Conservation (phyloP, 2,329 filamentous ascomycete species). For the Anthostomella pinea region DNA sequence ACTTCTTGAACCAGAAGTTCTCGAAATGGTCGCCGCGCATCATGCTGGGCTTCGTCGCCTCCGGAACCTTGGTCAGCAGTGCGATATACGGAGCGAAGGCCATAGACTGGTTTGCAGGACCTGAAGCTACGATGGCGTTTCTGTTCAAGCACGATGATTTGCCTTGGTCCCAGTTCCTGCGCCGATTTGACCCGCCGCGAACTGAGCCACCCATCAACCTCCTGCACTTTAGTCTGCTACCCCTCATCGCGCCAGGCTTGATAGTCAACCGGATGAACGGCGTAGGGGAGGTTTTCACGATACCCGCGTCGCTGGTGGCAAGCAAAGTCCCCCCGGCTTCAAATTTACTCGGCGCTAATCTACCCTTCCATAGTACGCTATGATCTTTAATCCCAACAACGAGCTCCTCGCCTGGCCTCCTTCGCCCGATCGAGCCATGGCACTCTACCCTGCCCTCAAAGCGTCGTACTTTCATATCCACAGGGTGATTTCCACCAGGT, state of each 20-base stretch:
- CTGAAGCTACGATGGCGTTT: conserved; percentile 41
- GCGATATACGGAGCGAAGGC: conserved; percentile 53
- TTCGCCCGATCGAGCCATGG: conserved; percentile 49
- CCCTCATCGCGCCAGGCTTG: conserved; percentile 65
- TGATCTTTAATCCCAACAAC: conserved; percentile 43
- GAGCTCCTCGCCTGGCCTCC: conserved; percentile 52
- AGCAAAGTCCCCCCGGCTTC: conserved; percentile 4
- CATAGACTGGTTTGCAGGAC: conserved; percentile 51
- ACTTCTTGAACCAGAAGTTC: conserved; percentile 54
- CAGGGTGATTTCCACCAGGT: conserved; percentile 42
- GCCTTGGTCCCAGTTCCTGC: conserved; percentile 9
- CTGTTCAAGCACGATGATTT: conserved; percentile 27
- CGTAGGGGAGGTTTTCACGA: conserved; percentile 50
- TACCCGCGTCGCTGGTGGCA: conserved; percentile 32
- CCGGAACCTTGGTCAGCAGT: conserved; percentile 50
- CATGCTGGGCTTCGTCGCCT: conserved; percentile 58
- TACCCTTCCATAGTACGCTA: conserved; percentile 41
- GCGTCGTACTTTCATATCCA: conserved; percentile 44
- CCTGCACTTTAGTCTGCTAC: conserved; percentile 38
- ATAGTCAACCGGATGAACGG: conserved; percentile 64
- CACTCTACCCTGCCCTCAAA: conserved; percentile 45
- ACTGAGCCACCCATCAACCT: conserved; percentile 16
- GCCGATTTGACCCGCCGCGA: not conserved
- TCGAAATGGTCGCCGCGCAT: conserved; percentile 57
- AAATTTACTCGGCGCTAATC: conserved; percentile 3